Percentiles rank a stretch among this genome's conserved stretches.
Evolutionary conservation across 1,139 yeast species (phyloP).

Genomic region (Hemisphaericaspora xylofermentans): DNA sequence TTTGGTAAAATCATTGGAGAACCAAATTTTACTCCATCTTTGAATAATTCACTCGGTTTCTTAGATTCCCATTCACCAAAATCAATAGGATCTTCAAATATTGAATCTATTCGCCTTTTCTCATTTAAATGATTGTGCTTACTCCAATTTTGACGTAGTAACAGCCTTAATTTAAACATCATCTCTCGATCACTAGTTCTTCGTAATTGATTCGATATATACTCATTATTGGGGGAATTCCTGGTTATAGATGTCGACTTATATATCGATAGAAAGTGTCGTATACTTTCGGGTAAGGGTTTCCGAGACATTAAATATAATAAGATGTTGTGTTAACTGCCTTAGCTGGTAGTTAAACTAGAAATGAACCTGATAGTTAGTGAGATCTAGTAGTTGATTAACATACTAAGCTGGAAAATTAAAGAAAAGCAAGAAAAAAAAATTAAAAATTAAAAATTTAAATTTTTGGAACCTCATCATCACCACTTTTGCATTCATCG

Average conservation of each 20-base stretch:
- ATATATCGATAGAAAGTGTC: background rate
- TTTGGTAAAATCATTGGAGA: background rate
- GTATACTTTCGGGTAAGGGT: background rate
- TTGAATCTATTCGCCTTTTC: background rate
- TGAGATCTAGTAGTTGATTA: too few relatives aligned
- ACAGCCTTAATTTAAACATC: background rate
- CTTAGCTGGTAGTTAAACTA: too few relatives aligned
- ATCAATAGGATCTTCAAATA: slow-evolving; percentile 1
- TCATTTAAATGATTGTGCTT: background rate
- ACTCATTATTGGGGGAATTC: background rate
- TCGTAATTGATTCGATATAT: background rate
- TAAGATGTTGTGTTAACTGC: background rate
- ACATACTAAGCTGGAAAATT: too few relatives aligned
- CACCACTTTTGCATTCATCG: too few relatives aligned
- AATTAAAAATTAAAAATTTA: background rate
- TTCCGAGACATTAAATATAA: background rate
- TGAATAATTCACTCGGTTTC: background rate
- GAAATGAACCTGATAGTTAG: too few relatives aligned
- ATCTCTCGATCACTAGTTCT: background rate
- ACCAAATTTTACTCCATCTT: background rate
- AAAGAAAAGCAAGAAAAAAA: too few relatives aligned
- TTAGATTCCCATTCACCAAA: slow-evolving; percentile 1
- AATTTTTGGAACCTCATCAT: background rate
- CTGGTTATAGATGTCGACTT: background rate
- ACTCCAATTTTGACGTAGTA: background rate